Evolutionary conservation across 257 asterid genomes (phyloP), one percentile per base, ranked within the genome.

Genomic region (Nyctanthes arbortristis): DNA sequence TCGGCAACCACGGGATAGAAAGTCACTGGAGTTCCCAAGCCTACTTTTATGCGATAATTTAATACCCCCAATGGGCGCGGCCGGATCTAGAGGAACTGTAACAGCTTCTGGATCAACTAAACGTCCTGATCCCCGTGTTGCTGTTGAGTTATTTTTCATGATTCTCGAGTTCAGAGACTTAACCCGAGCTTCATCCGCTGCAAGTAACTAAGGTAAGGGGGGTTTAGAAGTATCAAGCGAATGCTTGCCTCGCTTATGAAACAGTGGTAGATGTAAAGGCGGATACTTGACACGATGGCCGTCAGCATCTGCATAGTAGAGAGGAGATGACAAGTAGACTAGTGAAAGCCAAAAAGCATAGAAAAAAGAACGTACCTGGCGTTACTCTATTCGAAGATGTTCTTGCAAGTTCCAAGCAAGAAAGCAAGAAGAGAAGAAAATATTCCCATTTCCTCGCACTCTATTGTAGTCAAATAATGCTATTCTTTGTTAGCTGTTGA

Each of bases 1-100:
- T 85, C 90, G 29, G 82, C 79, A 0, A 85, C 78, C 0, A 85
- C 90, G 3, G 65, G 75, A 45, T 85, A 72, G 76, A 71, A 75
- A 14, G 84, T 85, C 3, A 84, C 68, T 3, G 90, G 90, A 7
- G 75, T 77, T 24, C 90, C 90, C 2, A 85, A 25, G 28, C 90
- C 90, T 20, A 82, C 75, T 68, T 65, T 69, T 7, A 84, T 82
- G 81, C 69, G 82, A 84, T 82, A 85, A 61, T 82, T 85, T 27
- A 70, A 84, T 1, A 80, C 37, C 7, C n/a, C 83, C 84, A 24
- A 85, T 62, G 0, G 82, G 18, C 45, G 34, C 30, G 0, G 88
- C 90, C 7, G 88, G 83, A 59, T 76, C 73, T 60, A 82, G 72
- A 11, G 90, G 88, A 24, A 73, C 77, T 2, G 45, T 69, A 49